phyloP scores from a whole-genome alignment of 2,329 filamentous ascomycete genomes.

The Stagonosporopsis rhizophila region DNA sequence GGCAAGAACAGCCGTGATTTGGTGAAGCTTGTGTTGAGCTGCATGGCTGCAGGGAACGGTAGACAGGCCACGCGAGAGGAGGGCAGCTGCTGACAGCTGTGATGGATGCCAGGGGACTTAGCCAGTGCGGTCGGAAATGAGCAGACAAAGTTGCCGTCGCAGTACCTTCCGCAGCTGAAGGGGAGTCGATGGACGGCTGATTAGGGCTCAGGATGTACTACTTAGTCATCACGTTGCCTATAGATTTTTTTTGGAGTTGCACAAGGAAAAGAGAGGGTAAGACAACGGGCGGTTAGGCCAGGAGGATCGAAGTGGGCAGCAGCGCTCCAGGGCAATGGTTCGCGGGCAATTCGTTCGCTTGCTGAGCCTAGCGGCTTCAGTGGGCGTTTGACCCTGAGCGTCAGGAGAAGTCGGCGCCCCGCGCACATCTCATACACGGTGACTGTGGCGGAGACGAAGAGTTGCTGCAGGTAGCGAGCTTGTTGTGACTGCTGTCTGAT shows the following conservation, averaged over 20 bases:
- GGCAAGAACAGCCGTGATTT: not conserved
- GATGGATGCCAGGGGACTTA: not conserved
- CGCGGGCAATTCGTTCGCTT: slow-evolving; percentile 31
- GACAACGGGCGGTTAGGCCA: slow-evolving; percentile 31
- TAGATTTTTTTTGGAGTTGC: slow-evolving; percentile 10
- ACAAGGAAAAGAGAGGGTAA: slow-evolving; percentile 21
- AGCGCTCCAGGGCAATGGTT: slow-evolving; percentile 18
- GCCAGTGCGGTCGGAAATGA: slow-evolving; percentile 1
- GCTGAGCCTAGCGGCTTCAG: slow-evolving; percentile 29
- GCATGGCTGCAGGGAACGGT: slow-evolving; percentile 13
- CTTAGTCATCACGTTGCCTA: slow-evolving; percentile 5
- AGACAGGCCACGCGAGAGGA: not conserved
- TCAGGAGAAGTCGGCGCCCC: slow-evolving; percentile 17
- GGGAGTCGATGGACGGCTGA: too few species aligned
- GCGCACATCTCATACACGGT: slow-evolving; percentile 17
- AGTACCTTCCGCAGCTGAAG: too few species aligned
- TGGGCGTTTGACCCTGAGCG: slow-evolving; percentile 24
- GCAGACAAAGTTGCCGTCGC: not conserved
- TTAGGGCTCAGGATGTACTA: too few species aligned
- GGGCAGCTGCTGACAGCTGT: not conserved
- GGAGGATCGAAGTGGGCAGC: slow-evolving; percentile 22
- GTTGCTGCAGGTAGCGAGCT: not conserved
- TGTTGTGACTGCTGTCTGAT: not conserved
- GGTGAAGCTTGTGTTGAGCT: not conserved
- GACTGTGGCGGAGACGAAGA: too few species aligned